Base-by-base conservation (phyloP, 1,284 basidiomycete species). In the Moesziomyces antarcticus region DNA sequence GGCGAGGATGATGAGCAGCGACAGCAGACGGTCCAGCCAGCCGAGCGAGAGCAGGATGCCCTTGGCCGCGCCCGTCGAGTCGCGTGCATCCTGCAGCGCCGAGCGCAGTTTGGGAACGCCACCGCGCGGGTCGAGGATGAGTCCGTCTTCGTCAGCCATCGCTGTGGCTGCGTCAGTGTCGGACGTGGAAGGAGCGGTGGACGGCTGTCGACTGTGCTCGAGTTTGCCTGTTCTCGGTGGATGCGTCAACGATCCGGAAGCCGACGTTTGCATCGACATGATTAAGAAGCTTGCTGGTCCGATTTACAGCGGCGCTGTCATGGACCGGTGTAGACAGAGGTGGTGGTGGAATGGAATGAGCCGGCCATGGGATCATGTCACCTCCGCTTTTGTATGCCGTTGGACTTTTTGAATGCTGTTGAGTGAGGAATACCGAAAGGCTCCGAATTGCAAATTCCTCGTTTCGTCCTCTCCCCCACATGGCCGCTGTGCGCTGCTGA, bases 1-100 rank as follows among this genome's bases (percentile, higher is more conserved):
- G 22, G 88, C 88, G 5, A 92, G 43, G 3, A 94, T 85, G 53
- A 94, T 91, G 48, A 89, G 86, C 0, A 90, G 88, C 0, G 92
- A 90, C 2, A 94, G 86, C 0, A 92, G 86, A 16, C 90, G 88
- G 82, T 93, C 92, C 0, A 90, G 85, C 76, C 85, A 85, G 9
- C 84, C 81, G n/a, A 88, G 82, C 4, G 77, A 78, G 44, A 78
- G 71, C 2, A 78, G 65, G 4, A 78, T 18, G 14, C 62, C 57
- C 18, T 68, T 71, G 33, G 77, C 74, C 0, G 69, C 73, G 14
- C 68, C 57, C 7, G 47, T 63, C 35, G 77, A 69, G 25, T 63
- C 45, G 7, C 68, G 60, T 6, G 77, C 77, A 45, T 74, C 68
- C 42, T 78, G 67, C 1, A 78, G 54, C 8, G 74, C 71, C 1